A percentile compares a stretch with the other conserved stretches of the same genome.
Conservation (phyloP, 192 early-diverging fungal genomes). For the Mortierella alpina region DNA sequence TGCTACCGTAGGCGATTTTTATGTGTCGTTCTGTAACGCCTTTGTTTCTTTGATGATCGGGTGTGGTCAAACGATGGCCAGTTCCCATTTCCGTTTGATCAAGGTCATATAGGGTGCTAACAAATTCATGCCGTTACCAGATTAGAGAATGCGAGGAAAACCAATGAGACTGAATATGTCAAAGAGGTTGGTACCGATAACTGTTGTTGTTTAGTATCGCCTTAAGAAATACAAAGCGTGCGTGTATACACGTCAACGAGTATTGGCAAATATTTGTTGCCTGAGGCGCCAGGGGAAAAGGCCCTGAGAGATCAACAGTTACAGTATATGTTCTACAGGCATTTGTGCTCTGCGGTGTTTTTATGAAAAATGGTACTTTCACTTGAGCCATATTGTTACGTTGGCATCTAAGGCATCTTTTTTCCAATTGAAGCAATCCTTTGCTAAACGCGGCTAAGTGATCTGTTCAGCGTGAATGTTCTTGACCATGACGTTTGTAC, state of each 20-base stretch:
- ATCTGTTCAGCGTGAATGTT: constrained; percentile 18
- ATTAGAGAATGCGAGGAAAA: constrained; percentile 24
- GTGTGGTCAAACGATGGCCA: constrained; percentile 38
- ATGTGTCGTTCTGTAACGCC: constrained; percentile 53
- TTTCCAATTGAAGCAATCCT: constrained; percentile 18
- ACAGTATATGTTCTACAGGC: constrained; percentile 31
- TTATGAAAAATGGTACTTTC: constrained; percentile 34
- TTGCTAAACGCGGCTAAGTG: constrained; percentile 24
- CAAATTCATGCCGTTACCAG: constrained; percentile 60
- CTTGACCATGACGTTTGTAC: constrained; percentile 12
- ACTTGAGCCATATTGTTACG: constrained; percentile 32
- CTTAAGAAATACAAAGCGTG: constrained; percentile 19
- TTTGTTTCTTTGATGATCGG: constrained; percentile 58
- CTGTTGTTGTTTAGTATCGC: constrained; percentile 17
- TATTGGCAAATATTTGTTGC: constrained; percentile 14
- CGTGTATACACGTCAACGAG: constrained; percentile 34
- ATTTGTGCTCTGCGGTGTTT: constrained; percentile 9
- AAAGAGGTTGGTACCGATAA: constrained; percentile 5
- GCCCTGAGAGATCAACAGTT: constrained; percentile 33
- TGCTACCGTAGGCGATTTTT: constrained; percentile 16
- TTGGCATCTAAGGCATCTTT: constrained; percentile 28
- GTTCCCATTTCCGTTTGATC: constrained; percentile 11
- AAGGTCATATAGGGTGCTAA: constrained; percentile 29
- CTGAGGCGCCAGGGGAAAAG: constrained; percentile 9
- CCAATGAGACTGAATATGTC: constrained; percentile 8